A percentile compares a stretch with the other conserved stretches of the same genome.
phyloP scores from a whole-genome alignment of 768 basidiomycete genomes.

The Scleroderma bovista region DNA sequence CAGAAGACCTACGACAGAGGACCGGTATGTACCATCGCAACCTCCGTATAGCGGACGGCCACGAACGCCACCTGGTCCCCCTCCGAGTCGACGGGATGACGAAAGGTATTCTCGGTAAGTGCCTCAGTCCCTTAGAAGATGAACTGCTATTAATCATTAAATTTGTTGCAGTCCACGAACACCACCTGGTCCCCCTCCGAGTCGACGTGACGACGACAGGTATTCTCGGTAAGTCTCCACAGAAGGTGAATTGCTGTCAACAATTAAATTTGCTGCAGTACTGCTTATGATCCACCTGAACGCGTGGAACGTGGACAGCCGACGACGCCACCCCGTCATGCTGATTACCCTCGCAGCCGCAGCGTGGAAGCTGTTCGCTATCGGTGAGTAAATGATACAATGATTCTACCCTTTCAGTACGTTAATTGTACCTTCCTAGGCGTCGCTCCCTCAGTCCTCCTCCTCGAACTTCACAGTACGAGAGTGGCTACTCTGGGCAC shows the following conservation, averaged over 20 bases:
- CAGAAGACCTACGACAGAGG: constrained; percentile 41
- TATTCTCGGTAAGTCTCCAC: constrained; percentile 44
- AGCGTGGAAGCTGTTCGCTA: constrained; percentile 38
- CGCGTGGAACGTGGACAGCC: constrained; percentile 41
- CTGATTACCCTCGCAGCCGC: constrained; percentile 47
- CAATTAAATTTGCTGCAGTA: constrained; percentile 4
- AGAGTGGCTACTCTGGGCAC: constrained; percentile 26
- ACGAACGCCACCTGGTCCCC: constrained; percentile 50
- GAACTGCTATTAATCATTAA: neutral
- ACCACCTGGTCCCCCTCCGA: constrained; percentile 47
- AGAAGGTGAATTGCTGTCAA: neutral
- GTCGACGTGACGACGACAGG: constrained; percentile 65
- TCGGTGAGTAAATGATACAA: constrained; percentile 25
- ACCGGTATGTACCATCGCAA: constrained; percentile 31
- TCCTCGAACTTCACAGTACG: constrained; percentile 47
- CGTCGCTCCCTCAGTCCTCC: constrained; percentile 71
- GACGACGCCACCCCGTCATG: constrained; percentile 44
- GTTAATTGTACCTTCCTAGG: constrained; percentile 28
- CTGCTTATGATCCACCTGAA: constrained; percentile 17
- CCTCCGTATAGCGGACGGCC: constrained; percentile 37
- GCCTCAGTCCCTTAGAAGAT: neutral
- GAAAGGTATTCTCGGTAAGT: constrained; percentile 58
- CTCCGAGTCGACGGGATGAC: constrained; percentile 56
- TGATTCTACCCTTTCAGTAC: constrained; percentile 1
- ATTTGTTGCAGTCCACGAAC: constrained; percentile 33